Base-by-base conservation (phyloP, 2,329 filamentous ascomycete species). In the Cladophialophora yegresii region DNA sequence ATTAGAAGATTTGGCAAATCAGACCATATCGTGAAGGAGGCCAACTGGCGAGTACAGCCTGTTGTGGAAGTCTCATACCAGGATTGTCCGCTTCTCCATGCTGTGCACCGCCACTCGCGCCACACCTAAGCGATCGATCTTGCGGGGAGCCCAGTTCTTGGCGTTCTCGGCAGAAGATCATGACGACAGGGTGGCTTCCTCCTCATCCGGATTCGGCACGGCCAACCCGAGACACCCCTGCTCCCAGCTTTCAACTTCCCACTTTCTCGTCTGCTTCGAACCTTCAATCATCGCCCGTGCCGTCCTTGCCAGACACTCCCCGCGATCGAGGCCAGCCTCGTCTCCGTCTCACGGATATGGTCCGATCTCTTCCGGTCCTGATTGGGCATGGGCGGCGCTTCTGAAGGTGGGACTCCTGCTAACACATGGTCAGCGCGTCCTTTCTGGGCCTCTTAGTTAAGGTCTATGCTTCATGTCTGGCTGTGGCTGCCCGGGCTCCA, bases 121-220 rank as follows among this genome's bases (percentile, higher is more conserved):
- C 36, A 43, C 36, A 43, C 36, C 22, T 1, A 3, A 23, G 20
- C 20, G 47, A 22, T 28, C 2, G 22, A 50, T 12, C 16, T 26
- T 26, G 47, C 47, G 47, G 47, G 47, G 47, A 50, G 26, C 47
- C 47, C 20, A 50, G 47, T 10, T 22, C 36, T 43, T 43, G 36
- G 36, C 36, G 16, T 43, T 5, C 36, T 50, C 26, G 47, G 47
- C 47, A 50, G 47, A 50, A 43, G 20, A 50, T 50, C 47, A 50
- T 50, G 47, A 50, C 47, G 47, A 50, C 20, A 28, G 47, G 2
- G 47, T 50, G 47, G 40, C 40, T 43, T 6, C 26, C 3, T 28
- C 26, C 3, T 28, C 26, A 28, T 20, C 47, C 47, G 22, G 8
- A 26, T 50, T 6, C 47, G 47, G 47, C 47, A 50, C 47, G 47